Percentiles rank a stretch among this genome's conserved stretches.
Conservation (phyloP, 192 early-diverging fungal genomes). For the Chytriomyces sp. region DNA sequence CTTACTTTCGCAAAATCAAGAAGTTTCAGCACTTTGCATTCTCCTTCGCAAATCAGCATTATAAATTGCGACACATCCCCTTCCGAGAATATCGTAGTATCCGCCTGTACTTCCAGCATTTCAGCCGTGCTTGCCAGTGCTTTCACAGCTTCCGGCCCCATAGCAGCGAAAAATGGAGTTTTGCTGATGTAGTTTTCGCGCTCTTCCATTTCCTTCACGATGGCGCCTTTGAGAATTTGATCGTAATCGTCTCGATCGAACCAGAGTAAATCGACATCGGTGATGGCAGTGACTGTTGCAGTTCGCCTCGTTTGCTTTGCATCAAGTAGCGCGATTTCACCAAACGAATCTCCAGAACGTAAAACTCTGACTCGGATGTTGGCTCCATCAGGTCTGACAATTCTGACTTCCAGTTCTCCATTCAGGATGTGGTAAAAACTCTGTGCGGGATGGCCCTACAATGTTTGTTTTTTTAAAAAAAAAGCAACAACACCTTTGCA, state of each 20-base stretch:
- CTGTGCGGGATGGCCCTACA: slow-evolving; percentile 15
- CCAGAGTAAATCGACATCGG: slow-evolving; percentile 24
- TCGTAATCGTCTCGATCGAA: slow-evolving; percentile 17
- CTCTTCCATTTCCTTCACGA: slow-evolving; percentile 17
- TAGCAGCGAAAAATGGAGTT: slow-evolving; percentile 17
- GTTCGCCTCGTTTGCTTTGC: not conserved
- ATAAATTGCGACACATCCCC: not conserved
- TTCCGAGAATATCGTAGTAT: slow-evolving; percentile 12
- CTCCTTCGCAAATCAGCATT: slow-evolving; percentile 6
- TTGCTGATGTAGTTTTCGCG: not conserved
- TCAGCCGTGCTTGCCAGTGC: slow-evolving; percentile 5
- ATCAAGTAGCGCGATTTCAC: slow-evolving; percentile 8
- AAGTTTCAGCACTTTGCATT: slow-evolving; percentile 5
- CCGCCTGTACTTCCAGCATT: not conserved
- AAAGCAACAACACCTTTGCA: not conserved
- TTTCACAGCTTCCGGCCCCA: not conserved
- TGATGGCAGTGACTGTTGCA: slow-evolving; percentile 11
- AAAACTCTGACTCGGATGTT: not conserved
- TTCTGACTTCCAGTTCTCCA: not conserved
- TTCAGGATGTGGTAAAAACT: slow-evolving; percentile 10
- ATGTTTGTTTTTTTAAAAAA: too few relatives aligned
- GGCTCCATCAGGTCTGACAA: not conserved
- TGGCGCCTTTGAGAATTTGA: slow-evolving; percentile 11
- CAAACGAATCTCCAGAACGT: not conserved
- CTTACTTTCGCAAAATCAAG: slow-evolving; percentile 17